Conservation (phyloP, 2,329 filamentous ascomycete genomes). For the Apiospora phragmitis region DNA sequence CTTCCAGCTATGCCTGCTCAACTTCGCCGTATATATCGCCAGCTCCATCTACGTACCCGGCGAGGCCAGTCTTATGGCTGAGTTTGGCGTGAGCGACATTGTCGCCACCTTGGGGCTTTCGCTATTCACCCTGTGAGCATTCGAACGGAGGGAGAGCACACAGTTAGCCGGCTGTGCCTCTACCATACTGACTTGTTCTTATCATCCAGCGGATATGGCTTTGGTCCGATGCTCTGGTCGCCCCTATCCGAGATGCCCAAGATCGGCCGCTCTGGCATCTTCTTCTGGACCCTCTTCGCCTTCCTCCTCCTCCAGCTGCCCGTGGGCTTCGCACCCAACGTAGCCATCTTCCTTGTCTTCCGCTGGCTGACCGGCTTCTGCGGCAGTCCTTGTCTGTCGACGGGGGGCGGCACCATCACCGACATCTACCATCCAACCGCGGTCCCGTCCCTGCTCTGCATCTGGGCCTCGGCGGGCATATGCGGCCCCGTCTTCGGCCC, state of each 20-base stretch:
- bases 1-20: constrained; percentile 28
- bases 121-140: constrained; percentile 20
- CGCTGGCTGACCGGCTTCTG: constrained; percentile 27
- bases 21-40: constrained; percentile 27
- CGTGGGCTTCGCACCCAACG: constrained; percentile 36
- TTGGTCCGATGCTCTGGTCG: constrained; percentile 54
- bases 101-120: constrained; percentile 26
- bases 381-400: constrained; percentile 22
- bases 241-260: constrained; percentile 59
- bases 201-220: constrained; percentile 34
- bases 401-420: constrained; percentile 14
- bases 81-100: constrained; percentile 21
- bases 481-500: constrained; percentile 18
- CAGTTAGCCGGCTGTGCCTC: accelerated
- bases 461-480: constrained; percentile 42
- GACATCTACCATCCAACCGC: constrained; percentile 25
- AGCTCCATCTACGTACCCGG: constrained; percentile 27
- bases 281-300: constrained; percentile 56
- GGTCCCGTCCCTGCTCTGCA: constrained; percentile 30
- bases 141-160: constrained; percentile 39
- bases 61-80: constrained; percentile 17
- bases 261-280: constrained; percentile 58
- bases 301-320: constrained; percentile 58
- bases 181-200: not conserved
- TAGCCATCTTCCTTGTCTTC: constrained; percentile 27